phyloP scores from a whole-genome alignment of 257 asterid genomes.

The Solanum pimpinellifolium region DNA sequence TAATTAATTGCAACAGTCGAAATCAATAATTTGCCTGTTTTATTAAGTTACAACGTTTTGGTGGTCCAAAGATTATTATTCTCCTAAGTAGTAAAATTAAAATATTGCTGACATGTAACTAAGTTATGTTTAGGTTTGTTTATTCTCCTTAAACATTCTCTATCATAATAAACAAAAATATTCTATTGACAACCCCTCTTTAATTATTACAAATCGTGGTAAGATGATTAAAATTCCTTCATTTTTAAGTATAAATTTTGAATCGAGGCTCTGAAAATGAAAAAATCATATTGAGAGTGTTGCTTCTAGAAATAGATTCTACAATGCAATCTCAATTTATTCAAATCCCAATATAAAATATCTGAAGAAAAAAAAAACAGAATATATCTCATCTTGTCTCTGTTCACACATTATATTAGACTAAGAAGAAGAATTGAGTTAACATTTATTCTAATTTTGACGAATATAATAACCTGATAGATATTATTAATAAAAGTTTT shows the following conservation, averaged over 20 bases:
- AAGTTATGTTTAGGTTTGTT: background rate
- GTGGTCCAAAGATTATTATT: background rate
- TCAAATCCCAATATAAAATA: background rate
- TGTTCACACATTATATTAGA: background rate
- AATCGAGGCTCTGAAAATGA: fast-evolving
- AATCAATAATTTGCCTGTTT: background rate
- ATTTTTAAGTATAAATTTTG: background rate
- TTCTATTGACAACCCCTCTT: background rate
- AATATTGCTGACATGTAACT: background rate
- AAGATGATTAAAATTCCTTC: background rate
- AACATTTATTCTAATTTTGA: too few relatives aligned
- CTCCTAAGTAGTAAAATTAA: background rate
- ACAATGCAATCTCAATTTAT: background rate
- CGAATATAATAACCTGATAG: too few relatives aligned
- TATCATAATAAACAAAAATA: background rate
- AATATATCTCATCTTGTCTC: too few relatives aligned
- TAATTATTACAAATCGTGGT: background rate
- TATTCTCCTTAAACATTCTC: background rate
- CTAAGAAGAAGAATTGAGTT: background rate
- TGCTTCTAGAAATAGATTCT: background rate
- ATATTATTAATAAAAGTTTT: too few relatives aligned
- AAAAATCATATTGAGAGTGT: background rate
- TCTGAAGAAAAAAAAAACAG: fast-evolving
- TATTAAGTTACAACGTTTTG: background rate
- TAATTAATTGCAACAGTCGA: background rate